Evolutionary conservation across 2,329 filamentous ascomycete species (phyloP), one percentile per base, ranked within the genome.

Genomic region (Phoma herbarum): DNA sequence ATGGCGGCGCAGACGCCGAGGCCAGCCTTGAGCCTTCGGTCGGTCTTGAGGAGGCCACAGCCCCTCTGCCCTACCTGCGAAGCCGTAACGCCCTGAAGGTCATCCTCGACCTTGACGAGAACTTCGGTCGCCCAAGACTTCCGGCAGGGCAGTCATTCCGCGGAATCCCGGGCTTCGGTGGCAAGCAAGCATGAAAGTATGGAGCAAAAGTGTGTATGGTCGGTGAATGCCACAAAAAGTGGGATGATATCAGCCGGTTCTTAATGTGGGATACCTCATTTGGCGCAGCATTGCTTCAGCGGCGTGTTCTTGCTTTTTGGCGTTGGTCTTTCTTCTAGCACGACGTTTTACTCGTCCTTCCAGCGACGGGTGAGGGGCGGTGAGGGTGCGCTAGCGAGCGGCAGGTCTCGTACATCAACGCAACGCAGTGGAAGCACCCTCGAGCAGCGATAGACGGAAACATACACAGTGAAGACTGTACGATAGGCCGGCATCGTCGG

Each of bases 41-140:
- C 6, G 86, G 86, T 11, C 79, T 91, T 55, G 83, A 84, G 65
- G 86, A 88, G 67, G 88, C 87, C 61, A 87, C 80, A 60, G 84
- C 85, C 16, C 86, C 87, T 44, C 76, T 90, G 61, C 86, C 87
- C 28, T 90, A 89, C 73, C 77, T 91, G 65, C 81, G 88, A 69
- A 96, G 91, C 79, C 85, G 93, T 60, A 98, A 97, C 76, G 94
- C 94, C 11, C 84, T 98, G 68, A 97, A 97, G 85, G 91, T 97
- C 70, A 94, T 98, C 69, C 86, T 97, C 47, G 94, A 98, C 77
- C 82, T 98, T 61, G 94, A 98, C 75, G 89, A 95, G 80, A 91
- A 96, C 75, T 97, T 98, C 82, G 94, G 94, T 61, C 86, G 88
- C 67, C 80, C 90, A 60, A 87, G 86, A 78, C 73, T 91, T 51